Conservation (phyloP, 2,329 filamentous ascomycete species). For the Cladosporium sp. region DNA sequence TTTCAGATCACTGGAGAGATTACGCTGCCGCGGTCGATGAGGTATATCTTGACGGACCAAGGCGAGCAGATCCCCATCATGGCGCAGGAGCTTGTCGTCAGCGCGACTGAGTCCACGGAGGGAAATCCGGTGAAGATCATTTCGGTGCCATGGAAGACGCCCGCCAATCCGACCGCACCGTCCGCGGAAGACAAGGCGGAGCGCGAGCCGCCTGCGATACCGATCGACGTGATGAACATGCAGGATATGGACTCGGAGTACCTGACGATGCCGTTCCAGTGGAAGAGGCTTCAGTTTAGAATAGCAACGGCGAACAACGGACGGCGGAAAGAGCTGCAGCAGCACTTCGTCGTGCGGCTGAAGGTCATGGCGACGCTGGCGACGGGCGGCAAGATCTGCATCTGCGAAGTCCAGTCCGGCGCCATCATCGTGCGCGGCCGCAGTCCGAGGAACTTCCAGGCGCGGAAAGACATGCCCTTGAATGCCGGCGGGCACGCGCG, state of each 20-base stretch:
- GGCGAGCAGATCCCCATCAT: constrained; percentile 78
- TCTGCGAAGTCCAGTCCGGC: constrained; percentile 79
- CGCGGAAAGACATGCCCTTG: constrained; percentile 85
- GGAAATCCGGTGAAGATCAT: constrained; percentile 88
- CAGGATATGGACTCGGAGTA: constrained; percentile 72
- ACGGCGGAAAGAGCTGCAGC: constrained; percentile 86
- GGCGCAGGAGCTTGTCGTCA: constrained; percentile 79
- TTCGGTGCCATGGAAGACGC: constrained; percentile 96
- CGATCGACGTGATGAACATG: constrained; percentile 60
- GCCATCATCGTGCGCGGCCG: constrained; percentile 90
- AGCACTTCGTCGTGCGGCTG: constrained; percentile 86
- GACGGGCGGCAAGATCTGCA: constrained; percentile 72
- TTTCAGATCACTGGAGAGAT: constrained; percentile 93
- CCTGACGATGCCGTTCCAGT: constrained; percentile 85
- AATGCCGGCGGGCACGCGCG: constrained; percentile 72
- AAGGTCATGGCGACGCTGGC: constrained; percentile 79
- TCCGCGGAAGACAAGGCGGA: constrained; percentile 62
- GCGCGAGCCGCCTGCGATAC: constrained; percentile 79
- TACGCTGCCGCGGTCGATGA: constrained; percentile 68
- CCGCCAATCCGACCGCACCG: constrained; percentile 60
- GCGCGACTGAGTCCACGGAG: constrained; percentile 90
- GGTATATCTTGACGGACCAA: constrained; percentile 76
- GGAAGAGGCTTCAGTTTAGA: constrained; percentile 87
- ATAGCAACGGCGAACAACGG: constrained; percentile 97
- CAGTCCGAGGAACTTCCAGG: constrained; percentile 91